Evolutionary conservation across 1,139 yeast species (phyloP), one percentile per base, ranked within the genome.

Genomic region (Magnusiomyces paraingens): DNA sequence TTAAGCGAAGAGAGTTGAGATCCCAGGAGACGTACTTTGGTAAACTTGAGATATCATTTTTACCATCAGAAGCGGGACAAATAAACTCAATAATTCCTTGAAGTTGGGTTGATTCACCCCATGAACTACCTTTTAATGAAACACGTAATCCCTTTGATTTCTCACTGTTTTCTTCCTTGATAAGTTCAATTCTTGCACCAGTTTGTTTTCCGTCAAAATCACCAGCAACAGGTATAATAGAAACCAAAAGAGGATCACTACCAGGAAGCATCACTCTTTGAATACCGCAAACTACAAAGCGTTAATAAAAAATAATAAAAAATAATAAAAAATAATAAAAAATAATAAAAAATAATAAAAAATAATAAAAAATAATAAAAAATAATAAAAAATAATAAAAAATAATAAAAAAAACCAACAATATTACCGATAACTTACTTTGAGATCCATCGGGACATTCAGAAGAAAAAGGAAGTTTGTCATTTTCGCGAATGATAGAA

Each of bases 401-500:
- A 41, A 48, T 26, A 26, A 26, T 26, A 8, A 26, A 5, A 26
- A 26, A 4, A 26, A 26, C 4, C 8, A 26, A 26, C 29, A 6
- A 12, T 15, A 14, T n/a, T 18, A n/a, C 10, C 41, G 12, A 35
- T 15, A 43, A 52, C 57, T 17, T 38, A 54, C 57, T 67, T 59
- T 86, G 87, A 1, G 90, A 80, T 59, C 84, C 82, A 51, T 72
- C 71, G 0, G 89, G 86, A 69, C 96, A 89, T 5, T 65, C 70
- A 38, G 69, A 71, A 1, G 67, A 66, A 17, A 68, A 63, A 6
- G 49, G 41, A 18, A 36, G 17, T 2, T 35, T 11, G n/a, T 18
- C 15, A 44, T 67, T 63, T 17, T 57, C 50, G 47, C 61, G 53
- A 44, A 62, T 64, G 32, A 79, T 68, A 10, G 79, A 71, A 47